Conservation (phyloP, 208 protist genomes). For the Eutreptiella sp. region DNA sequence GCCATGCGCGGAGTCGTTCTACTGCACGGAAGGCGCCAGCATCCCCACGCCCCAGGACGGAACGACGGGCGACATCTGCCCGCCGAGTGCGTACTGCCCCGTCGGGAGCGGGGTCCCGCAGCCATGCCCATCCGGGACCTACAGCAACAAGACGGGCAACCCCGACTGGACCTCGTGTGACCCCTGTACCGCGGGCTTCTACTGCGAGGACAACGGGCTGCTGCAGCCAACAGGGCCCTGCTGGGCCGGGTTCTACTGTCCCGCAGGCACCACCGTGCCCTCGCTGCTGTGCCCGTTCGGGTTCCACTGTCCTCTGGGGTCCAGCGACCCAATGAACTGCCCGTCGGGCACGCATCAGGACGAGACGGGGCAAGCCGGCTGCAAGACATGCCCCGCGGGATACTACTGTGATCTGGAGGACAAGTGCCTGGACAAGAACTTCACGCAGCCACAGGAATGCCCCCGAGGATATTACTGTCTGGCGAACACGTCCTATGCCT, state of each 20-base stretch:
- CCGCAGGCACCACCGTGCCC: background rate
- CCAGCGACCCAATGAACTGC: constrained; percentile 1
- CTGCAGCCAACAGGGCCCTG: constrained; percentile 8
- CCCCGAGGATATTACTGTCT: constrained; percentile 24
- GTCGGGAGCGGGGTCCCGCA: background rate
- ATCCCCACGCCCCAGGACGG: constrained; percentile 14
- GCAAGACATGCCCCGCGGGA: constrained; percentile 37
- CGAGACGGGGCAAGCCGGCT: constrained; percentile 10
- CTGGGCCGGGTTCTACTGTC: constrained; percentile 8
- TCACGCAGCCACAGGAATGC: background rate
- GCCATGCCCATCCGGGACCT: constrained; percentile 35
- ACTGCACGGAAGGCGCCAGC: constrained; percentile 26
- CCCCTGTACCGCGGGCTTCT: constrained; percentile 32
- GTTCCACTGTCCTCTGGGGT: constrained; percentile 33
- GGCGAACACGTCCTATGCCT: constrained; percentile 1
- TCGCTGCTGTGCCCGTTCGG: constrained; percentile 29
- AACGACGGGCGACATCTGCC: constrained; percentile 42
- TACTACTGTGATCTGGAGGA: constrained; percentile 35
- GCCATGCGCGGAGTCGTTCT: constrained; percentile 29
- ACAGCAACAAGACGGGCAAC: constrained; percentile 1
- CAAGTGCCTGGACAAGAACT: background rate
- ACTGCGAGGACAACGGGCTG: constrained; percentile 19
- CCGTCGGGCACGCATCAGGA: constrained; percentile 28
- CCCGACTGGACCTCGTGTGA: constrained; percentile 15
- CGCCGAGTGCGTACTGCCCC: constrained; percentile 37